These are phyloP conservation scores for Phytophthora aleatoria DNA, from an alignment of 352 stramenopile species.

Conservation along the genomic window DNA sequence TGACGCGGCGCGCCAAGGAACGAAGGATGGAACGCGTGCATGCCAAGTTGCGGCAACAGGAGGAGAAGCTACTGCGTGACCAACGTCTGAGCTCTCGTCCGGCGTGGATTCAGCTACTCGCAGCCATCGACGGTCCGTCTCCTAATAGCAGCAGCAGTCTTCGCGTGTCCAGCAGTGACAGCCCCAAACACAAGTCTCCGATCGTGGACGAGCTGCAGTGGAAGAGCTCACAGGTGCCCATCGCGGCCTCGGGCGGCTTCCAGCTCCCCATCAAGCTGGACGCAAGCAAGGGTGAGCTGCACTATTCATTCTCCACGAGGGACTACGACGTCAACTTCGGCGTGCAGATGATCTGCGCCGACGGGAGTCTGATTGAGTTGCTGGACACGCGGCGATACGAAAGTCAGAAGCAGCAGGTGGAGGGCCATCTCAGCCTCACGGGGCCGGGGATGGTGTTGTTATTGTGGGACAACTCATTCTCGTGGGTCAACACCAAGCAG, in stretches of 20 bases:
- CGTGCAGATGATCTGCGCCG: constrained; percentile 66
- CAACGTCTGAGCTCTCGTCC: constrained; percentile 45
- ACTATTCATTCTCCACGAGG: constrained; percentile 69
- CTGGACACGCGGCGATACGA: constrained; percentile 63
- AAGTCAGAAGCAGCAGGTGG: constrained; percentile 59
- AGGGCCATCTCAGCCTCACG: constrained; percentile 45
- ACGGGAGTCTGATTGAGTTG: constrained; percentile 62
- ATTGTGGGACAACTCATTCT: constrained; percentile 85
- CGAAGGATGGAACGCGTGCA: constrained; percentile 62
- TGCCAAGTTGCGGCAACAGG: constrained; percentile 53
- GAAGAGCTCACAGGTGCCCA: constrained; percentile 78
- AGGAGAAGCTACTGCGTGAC: constrained; percentile 47
- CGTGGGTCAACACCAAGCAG: constrained; percentile 82
- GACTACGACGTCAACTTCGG: constrained; percentile 81
- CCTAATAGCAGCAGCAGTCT: constrained; percentile 20
- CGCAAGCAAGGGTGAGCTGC: constrained; percentile 53
- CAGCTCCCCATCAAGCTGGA: constrained; percentile 80
- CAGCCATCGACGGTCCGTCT: constrained; percentile 51
- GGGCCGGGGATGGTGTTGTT: constrained; percentile 69
- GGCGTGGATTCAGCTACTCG: constrained; percentile 65
- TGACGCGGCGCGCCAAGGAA: constrained; percentile 84
- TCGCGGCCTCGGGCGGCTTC: constrained; percentile 66
- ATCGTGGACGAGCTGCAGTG: constrained; percentile 73
- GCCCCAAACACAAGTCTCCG: constrained; percentile 18
- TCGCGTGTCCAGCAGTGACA: constrained; percentile 18